Base-by-base conservation (phyloP, 805 yeast species). In the Metschnikowia sp. region DNA sequence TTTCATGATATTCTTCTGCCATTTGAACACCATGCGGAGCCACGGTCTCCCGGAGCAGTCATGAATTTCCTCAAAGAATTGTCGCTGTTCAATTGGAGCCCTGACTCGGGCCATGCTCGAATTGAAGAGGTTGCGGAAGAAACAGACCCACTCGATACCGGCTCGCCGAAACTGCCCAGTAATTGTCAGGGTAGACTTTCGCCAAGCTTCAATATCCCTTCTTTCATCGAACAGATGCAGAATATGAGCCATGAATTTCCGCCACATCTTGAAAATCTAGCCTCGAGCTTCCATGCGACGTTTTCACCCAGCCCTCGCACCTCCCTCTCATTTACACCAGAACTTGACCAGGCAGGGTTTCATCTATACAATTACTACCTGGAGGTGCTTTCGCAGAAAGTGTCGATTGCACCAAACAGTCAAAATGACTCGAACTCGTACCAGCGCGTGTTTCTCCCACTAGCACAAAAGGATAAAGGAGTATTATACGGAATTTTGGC, bases 401-500 rank as follows among this genome's bases (percentile, higher is more conserved):
- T 77, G 1, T 76, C 77, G 3, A 72, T 78, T 32, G 78, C 81
- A 1, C 81, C 83, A 1, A 49, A 47, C 15, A 64, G 70, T 11
- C 72, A 68, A 40, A 63, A 66, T 36, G 74, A 68, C 30, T 77
- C 79, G 29, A 79, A 79, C 52, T 72, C 75, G 52, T 79, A 74
- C 57, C 74, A 76, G 51, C 72, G 72, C 32, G 76, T 80, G 15
- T 78, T 79, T 53, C 55, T 79, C 39, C 84, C 84, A 1, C 68
- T 79, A 64, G 83, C 83, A 0, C 79, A 77, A 40, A 58, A 65
- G 47, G 81, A 79, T 54, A 58, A 61, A 32, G 79, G 82, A 4
- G 80, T 79, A 2, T 56, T 79, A 38, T 75, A 76, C 56, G 78
- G 79, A 5, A 68, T 79, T 9, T 54, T 79, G 40, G 81, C 81